Percentiles rank a stretch among this genome's conserved stretches.
Evolutionary conservation across 1,139 yeast genomes (phyloP).

Genomic region (Yamadazyma siamensis): DNA sequence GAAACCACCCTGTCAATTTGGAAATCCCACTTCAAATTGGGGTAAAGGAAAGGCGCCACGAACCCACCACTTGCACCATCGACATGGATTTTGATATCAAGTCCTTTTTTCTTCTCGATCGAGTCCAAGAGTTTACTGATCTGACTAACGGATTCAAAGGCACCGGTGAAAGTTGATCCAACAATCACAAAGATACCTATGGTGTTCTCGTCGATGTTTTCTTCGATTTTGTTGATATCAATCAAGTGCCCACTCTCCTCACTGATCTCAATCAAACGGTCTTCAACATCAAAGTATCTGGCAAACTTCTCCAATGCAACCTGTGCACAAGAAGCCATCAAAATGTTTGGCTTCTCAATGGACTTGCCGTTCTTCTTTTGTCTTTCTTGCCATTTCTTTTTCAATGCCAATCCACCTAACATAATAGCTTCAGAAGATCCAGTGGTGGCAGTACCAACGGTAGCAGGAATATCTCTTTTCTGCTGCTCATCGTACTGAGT

Average conservation of each 20-base stretch:
- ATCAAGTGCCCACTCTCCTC: slow-evolving; percentile 60
- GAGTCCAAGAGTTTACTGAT: slow-evolving; percentile 63
- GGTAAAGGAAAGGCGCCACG: slow-evolving; percentile 79
- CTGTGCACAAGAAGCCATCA: slow-evolving; percentile 95
- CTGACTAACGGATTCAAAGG: slow-evolving; percentile 72
- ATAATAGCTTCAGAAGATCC: slow-evolving; percentile 94
- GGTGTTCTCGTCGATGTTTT: slow-evolving; percentile 80
- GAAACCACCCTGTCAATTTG: slow-evolving; percentile 70
- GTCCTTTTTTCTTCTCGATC: slow-evolving; percentile 64
- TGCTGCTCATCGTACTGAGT: slow-evolving; percentile 22
- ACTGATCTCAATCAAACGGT: slow-evolving; percentile 67
- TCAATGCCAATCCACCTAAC: slow-evolving; percentile 91
- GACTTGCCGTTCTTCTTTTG: slow-evolving; percentile 60
- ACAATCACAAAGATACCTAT: slow-evolving; percentile 86
- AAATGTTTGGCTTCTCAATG: slow-evolving; percentile 68
- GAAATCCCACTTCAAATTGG: slow-evolving; percentile 82
- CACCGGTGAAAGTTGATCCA: slow-evolving; percentile 93
- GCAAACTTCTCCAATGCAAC: slow-evolving; percentile 95
- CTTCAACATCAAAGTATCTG: slow-evolving; percentile 87
- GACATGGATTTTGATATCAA: slow-evolving; percentile 77
- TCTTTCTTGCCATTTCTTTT: slow-evolving; percentile 78
- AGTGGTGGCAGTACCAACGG: slow-evolving; percentile 88
- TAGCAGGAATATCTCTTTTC: slow-evolving; percentile 31
- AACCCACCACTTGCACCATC: slow-evolving; percentile 94
- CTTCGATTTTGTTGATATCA: slow-evolving; percentile 56